These are phyloP conservation scores for Magnusiomyces ingens DNA, from an alignment of 1,139 yeast genomes.

Conservation along the genomic window DNA sequence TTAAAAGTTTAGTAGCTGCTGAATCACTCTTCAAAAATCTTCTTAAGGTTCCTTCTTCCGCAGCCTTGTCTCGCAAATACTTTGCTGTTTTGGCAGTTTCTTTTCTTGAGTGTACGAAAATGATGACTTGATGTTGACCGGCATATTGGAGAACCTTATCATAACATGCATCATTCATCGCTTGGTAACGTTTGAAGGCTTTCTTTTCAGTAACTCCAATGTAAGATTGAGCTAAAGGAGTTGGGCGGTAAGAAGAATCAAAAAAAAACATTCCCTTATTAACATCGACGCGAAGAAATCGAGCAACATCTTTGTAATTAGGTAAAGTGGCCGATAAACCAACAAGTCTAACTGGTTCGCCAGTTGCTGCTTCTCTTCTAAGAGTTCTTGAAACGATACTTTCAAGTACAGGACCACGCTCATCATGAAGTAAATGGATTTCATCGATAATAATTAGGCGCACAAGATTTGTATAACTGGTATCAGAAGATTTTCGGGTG, in stretches of 20 bases:
- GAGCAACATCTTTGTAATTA: slow-evolving; percentile 81
- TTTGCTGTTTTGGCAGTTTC: slow-evolving; percentile 83
- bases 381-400: slow-evolving; percentile 74
- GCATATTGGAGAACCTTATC: slow-evolving; percentile 72
- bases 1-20: slow-evolving; percentile 60
- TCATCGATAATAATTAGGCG: slow-evolving; percentile 83
- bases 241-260: slow-evolving; percentile 80
- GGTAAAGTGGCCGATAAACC: slow-evolving; percentile 95
- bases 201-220: slow-evolving; percentile 83
- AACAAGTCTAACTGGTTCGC: slow-evolving; percentile 55
- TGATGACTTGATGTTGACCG: slow-evolving; percentile 65
- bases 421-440: slow-evolving; percentile 87
- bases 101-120: slow-evolving; percentile 90
- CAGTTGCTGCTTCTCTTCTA: slow-evolving; percentile 41
- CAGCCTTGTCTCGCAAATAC: slow-evolving; percentile 57
- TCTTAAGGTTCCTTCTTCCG: slow-evolving; percentile 48
- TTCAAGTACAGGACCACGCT: slow-evolving; percentile 92
- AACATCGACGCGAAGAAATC: slow-evolving; percentile 62
- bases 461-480: slow-evolving; percentile 56
- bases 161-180: slow-evolving; percentile 88
- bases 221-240: slow-evolving; percentile 85
- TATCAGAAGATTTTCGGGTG: slow-evolving; percentile 69
- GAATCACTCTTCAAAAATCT: slow-evolving; percentile 44
- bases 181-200: slow-evolving; percentile 68
- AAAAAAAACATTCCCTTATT: slow-evolving; percentile 62